Conservation (phyloP, 768 basidiomycete genomes). For the Clathrus columnatus region DNA sequence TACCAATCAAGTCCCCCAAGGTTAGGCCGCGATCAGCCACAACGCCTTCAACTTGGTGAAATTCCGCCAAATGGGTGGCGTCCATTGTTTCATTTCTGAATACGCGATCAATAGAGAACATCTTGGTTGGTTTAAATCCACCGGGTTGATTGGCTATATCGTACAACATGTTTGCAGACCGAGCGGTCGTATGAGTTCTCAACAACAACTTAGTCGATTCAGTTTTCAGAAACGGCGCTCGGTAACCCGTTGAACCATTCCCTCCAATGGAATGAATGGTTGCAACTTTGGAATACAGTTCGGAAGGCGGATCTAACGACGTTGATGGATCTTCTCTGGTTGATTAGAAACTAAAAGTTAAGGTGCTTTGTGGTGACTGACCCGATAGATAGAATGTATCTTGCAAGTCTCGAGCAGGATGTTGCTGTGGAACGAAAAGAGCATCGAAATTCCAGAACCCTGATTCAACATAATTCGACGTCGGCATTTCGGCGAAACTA, state of each 20-base stretch:
- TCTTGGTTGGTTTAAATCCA: conserved; percentile 84
- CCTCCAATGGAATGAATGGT: conserved; percentile 80
- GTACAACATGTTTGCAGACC: conserved; percentile 89
- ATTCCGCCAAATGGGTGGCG: conserved; percentile 96
- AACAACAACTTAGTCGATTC: conserved; percentile 90
- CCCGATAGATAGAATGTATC: conserved; percentile 99
- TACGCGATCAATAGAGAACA: conserved; percentile 96
- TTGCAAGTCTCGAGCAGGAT: conserved; percentile 94
- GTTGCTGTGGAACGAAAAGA: conserved; percentile 96
- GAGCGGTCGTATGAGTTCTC: conserved; percentile 94
- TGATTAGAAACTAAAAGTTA: neutral
- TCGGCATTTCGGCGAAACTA: conserved; percentile 99
- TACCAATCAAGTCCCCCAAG: conserved; percentile 91
- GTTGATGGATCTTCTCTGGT: conserved; percentile 62
- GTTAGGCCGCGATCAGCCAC: conserved; percentile 92
- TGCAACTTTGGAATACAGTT: conserved; percentile 81
- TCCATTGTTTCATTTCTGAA: conserved; percentile 99
- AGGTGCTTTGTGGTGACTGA: conserved; percentile 19
- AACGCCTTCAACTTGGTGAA: conserved; percentile 99
- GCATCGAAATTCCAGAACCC: conserved; percentile 99
- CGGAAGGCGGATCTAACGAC: conserved; percentile 65
- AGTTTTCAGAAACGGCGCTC: conserved; percentile 88
- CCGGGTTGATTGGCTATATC: conserved; percentile 77
- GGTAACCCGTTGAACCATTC: conserved; percentile 91
- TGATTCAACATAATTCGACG: conserved; percentile 90